These are phyloP conservation scores for Cyamopsis tetragonoloba DNA, from an alignment of 306 rosid genomes.

Conservation along the genomic window DNA sequence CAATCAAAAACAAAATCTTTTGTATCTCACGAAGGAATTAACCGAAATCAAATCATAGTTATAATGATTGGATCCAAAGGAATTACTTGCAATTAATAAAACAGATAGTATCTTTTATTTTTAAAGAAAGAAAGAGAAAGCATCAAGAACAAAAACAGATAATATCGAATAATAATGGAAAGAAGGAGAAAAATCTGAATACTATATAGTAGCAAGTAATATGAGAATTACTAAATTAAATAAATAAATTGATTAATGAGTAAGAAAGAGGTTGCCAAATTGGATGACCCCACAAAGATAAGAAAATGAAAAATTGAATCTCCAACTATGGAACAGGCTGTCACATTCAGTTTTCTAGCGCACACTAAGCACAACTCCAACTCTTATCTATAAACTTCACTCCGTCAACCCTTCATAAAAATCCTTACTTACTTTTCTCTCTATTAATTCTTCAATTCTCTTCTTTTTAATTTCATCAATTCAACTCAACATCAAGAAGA, in stretches of 20 bases:
- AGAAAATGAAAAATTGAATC: background rate
- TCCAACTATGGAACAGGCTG: slow-evolving; percentile 33
- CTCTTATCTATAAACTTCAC: no score
- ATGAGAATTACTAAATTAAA: no score
- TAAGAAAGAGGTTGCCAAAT: background rate
- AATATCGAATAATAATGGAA: no score
- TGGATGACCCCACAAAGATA: background rate
- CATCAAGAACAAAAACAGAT: no score
- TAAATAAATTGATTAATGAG: no score
- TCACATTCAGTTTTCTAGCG: slow-evolving; percentile 28
- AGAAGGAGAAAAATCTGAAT: no score
- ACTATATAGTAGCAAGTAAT: no score
- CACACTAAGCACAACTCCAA: no score
- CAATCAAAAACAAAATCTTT: no score
- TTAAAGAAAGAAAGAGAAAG: no score
- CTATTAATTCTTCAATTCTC: background rate
- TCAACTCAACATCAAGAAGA: background rate
- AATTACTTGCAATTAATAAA: slow-evolving; percentile 12
- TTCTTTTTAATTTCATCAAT: background rate
- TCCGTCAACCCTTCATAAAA: background rate
- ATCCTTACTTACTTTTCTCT: background rate
- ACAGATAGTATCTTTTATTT: no score
- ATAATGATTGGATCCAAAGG: background rate
- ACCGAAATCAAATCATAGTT: background rate
- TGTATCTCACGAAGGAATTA: no score